Percentiles rank a stretch among this genome's conserved stretches.
phyloP scores from a whole-genome alignment of 495 filamentous ascomycete species.

The Lophiostoma macrostomum region DNA sequence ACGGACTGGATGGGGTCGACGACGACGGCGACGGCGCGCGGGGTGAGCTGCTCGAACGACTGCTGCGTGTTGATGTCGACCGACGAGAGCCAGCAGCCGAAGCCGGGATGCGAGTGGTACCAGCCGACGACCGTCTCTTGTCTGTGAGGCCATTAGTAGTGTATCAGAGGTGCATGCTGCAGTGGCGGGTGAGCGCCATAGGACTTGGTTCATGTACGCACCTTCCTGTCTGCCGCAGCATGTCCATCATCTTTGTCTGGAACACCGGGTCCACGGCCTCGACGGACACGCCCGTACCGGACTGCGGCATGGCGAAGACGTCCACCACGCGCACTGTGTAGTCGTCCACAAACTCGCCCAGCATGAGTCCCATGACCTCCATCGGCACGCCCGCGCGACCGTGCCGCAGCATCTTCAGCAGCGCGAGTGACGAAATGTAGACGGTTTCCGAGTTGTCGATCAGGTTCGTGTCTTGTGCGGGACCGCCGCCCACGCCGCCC shows the following conservation, averaged over 20 bases:
- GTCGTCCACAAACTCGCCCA: slow-evolving; percentile 98
- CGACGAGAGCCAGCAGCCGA: slow-evolving; percentile 97
- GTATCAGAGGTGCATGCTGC: too few relatives aligned
- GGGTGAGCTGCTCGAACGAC: slow-evolving; percentile 95
- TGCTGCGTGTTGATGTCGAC: slow-evolving; percentile 99
- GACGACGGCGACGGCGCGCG: slow-evolving; percentile 93
- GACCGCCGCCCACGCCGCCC: slow-evolving; percentile 64
- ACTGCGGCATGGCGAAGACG: slow-evolving; percentile 99
- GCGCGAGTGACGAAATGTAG: slow-evolving; percentile 94
- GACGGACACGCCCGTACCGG: slow-evolving; percentile 95
- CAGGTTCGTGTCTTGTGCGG: slow-evolving; percentile 84
- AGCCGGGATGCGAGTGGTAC: slow-evolving; percentile 99
- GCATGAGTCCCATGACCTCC: slow-evolving; percentile 99
- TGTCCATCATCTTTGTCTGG: slow-evolving; percentile 99
- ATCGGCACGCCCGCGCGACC: slow-evolving; percentile 96
- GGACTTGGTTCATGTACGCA: too few relatives aligned
- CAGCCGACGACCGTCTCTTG: slow-evolving; percentile 96
- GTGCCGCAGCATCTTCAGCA: slow-evolving; percentile 97
- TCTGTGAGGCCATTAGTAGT: slow-evolving; percentile 45
- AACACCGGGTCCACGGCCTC: slow-evolving; percentile 98
- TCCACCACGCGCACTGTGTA: slow-evolving; percentile 97
- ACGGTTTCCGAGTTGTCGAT: slow-evolving; percentile 99
- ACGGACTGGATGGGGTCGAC: slow-evolving; percentile 98
- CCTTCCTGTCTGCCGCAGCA: slow-evolving; percentile 95
- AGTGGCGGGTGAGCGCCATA: too few relatives aligned